Evolutionary conservation across 805 yeast species (phyloP).

Genomic region (Candida taoyuanica): DNA sequence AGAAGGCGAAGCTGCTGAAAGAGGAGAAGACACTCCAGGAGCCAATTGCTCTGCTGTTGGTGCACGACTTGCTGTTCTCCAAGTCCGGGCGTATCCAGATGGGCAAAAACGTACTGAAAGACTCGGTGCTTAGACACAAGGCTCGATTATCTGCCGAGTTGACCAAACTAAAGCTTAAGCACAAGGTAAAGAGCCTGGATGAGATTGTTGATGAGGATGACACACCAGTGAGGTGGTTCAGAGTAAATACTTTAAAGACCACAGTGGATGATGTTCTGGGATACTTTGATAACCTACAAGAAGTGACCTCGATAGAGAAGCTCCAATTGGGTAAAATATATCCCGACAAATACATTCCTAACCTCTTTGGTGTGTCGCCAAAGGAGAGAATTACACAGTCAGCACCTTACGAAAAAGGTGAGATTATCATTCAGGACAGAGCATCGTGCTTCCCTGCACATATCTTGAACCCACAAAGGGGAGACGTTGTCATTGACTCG

Average conservation of each 20-base stretch:
- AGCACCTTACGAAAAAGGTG: constrained; percentile 68
- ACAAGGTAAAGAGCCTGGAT: constrained; percentile 53
- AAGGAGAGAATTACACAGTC: constrained; percentile 61
- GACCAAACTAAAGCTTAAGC: constrained; percentile 68
- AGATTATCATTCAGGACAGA: constrained; percentile 87
- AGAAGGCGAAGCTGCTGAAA: constrained; percentile 60
- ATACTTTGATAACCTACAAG: constrained; percentile 37
- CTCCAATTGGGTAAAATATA: constrained; percentile 55
- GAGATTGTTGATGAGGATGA: constrained; percentile 53
- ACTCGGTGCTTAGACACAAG: constrained; percentile 70
- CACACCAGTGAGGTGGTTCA: constrained; percentile 78
- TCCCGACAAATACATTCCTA: constrained; percentile 67
- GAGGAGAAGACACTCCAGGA: constrained; percentile 48
- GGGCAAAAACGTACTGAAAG: constrained; percentile 85
- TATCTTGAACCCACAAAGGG: constrained; percentile 60
- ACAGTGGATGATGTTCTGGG: constrained; percentile 29
- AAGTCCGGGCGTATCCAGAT: constrained; percentile 78
- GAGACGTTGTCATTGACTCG: constrained; percentile 75
- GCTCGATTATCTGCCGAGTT: constrained; percentile 80
- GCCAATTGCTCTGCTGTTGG: constrained; percentile 55
- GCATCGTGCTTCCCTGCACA: constrained; percentile 96
- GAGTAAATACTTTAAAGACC: constrained; percentile 63
- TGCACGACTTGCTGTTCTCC: constrained; percentile 77
- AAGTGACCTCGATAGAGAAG: constrained; percentile 42
- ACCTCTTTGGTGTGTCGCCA: constrained; percentile 80